Conservation (phyloP, 202 grass and related monocot genomes). For the Setaria viridis region DNA sequence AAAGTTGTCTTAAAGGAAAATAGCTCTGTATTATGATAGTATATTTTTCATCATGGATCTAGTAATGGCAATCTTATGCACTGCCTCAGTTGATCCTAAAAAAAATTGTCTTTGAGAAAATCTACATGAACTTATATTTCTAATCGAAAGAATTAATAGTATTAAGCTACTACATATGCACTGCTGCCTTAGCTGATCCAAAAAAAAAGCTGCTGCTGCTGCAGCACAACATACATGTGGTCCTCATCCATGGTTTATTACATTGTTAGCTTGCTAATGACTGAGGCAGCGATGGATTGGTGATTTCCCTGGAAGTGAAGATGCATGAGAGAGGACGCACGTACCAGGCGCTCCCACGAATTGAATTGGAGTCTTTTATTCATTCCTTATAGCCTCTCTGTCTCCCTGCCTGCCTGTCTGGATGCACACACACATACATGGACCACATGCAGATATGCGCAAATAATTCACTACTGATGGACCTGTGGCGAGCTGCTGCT, state of each 20-base stretch:
- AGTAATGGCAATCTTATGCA: no score
- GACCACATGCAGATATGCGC: conserved; percentile 34
- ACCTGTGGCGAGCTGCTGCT: background rate
- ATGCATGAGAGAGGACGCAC: conserved; percentile 1
- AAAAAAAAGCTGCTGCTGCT: background rate
- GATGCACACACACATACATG: conserved; percentile 22
- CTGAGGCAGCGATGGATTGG: background rate
- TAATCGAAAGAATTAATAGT: background rate
- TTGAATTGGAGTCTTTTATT: conserved; percentile 48
- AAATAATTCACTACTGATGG: conserved; percentile 36
- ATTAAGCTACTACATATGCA: background rate
- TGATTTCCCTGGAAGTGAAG: conserved; percentile 4
- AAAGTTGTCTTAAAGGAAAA: no score
- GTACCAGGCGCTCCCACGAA: background rate
- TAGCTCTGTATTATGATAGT: no score
- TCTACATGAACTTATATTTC: background rate
- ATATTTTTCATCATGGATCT: no score
- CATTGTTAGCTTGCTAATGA: background rate
- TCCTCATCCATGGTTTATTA: background rate
- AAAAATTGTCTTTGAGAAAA: no score
- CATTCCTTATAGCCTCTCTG: conserved; percentile 46
- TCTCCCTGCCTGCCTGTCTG: conserved; percentile 18
- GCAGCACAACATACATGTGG: background rate
- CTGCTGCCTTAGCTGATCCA: background rate
- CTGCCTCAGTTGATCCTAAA: no score